Conservation (phyloP, 2,329 filamentous ascomycete genomes). For the Daldinia sp. region DNA sequence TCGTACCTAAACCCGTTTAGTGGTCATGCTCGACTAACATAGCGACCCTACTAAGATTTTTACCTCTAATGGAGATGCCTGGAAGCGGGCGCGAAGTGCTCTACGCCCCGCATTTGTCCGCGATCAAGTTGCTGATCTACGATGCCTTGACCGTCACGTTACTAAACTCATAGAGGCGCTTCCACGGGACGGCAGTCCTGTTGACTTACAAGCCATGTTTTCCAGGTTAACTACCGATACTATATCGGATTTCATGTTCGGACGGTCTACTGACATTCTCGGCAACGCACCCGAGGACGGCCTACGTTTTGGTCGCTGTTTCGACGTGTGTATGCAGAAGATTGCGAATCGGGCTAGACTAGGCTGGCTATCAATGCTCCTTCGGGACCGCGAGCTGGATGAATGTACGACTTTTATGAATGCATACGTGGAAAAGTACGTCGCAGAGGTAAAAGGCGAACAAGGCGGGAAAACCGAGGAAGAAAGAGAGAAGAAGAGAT, state of each 20-base stretch:
- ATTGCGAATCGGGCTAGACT: slow-evolving; percentile 56
- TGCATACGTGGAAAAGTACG: slow-evolving; percentile 59
- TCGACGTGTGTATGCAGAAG: slow-evolving; percentile 60
- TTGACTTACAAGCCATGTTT: slow-evolving; percentile 74
- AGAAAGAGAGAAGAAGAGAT: slow-evolving; percentile 55
- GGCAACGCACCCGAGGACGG: slow-evolving; percentile 54
- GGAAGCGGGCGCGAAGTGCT: slow-evolving; percentile 65
- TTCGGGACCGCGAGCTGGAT: slow-evolving; percentile 55
- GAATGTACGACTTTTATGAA: slow-evolving; percentile 57
- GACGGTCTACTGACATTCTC: slow-evolving; percentile 58
- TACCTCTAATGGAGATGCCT: slow-evolving; percentile 63
- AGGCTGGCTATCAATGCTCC: slow-evolving; percentile 54
- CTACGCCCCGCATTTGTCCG: slow-evolving; percentile 66
- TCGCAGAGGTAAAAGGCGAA: slow-evolving; percentile 55
- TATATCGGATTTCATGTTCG: slow-evolving; percentile 74
- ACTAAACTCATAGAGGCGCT: slow-evolving; percentile 69
- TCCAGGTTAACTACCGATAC: slow-evolving; percentile 75
- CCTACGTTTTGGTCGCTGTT: slow-evolving; percentile 60
- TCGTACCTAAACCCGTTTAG: not conserved
- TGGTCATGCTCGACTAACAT: not conserved
- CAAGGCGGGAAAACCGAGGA: slow-evolving; percentile 48
- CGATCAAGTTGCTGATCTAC: slow-evolving; percentile 73
- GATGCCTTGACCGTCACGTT: slow-evolving; percentile 77
- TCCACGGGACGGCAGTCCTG: slow-evolving; percentile 63
- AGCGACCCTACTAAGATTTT: slow-evolving; percentile 59